Evolutionary conservation across 31 red algal genomes (phyloP), one percentile per base, ranked within the genome.

Genomic region (Bonnemaisonia californica): DNA sequence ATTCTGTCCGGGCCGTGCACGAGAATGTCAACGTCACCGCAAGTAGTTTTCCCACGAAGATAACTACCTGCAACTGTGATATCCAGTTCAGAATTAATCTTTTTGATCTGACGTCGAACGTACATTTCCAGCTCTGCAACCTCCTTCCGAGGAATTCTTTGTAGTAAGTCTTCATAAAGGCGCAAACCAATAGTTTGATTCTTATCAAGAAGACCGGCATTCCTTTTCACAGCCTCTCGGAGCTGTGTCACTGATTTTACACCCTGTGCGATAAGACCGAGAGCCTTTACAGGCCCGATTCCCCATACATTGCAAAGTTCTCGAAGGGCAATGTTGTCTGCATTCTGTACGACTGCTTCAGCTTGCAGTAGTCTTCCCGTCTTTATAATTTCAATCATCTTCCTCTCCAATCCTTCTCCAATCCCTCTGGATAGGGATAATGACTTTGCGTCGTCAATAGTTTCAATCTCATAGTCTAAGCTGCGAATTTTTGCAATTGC

Each of bases 11-110:
- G 40, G 2, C 88, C 88, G 26, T 60, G 34, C 38, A 91, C 59
- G 24, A 91, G 31, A 18, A 91, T 84, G 51, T 91, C 88, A 35
- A 84, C 88, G 66, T 91, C 88, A 3, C 88, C 88, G 35, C 88
- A 91, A 40, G 54, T 47, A 55, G 51, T n/a, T 62, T 84, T 85
- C 22, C 80, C 88, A 34, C 88, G 39, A 26, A 91, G 74, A 74
- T 91, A 91, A 57, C 88, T 91, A 71, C 88, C 88, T 2, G 88
- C 88, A 41, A 91, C 66, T 40, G 60, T 84, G 18, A 91, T 80
- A 62, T 68, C 61, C 0, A 84, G 39, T 21, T 38, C 37, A 2
- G 51, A 30, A 55, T 84, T 80, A 40, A 91, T 59, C 27, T 38
- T 34, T 33, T 91, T 91, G n/a, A 71, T 71, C 54, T 71, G 31